Evolutionary conservation across 306 rosid genomes (phyloP).

Genomic region (Trichosanthes cucumerina): DNA sequence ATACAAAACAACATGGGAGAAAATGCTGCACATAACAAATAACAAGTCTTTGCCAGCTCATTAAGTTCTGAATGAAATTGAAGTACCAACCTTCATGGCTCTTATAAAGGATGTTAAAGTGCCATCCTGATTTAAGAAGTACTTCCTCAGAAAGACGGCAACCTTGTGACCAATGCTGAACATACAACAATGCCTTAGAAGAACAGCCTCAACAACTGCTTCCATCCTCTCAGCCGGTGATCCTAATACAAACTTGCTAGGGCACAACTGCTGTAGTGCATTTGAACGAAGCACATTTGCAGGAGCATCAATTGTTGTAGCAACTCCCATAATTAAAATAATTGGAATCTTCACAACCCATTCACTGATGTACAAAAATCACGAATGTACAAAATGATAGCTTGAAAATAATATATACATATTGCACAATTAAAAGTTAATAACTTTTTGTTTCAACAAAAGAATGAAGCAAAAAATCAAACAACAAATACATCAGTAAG

Average conservation of each 20-base stretch:
- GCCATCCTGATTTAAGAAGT: constrained; percentile 88
- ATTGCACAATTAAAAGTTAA: constrained; percentile 4
- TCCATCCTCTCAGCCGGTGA: constrained; percentile 83
- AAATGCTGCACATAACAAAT: constrained; percentile 3
- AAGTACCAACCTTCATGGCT: constrained; percentile 74
- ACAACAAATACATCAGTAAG: background rate
- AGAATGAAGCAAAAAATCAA: constrained; percentile 11
- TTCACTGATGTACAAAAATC: constrained; percentile 45
- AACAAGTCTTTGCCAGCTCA: background rate
- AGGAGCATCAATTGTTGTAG: constrained; percentile 70
- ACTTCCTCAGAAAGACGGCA: constrained; percentile 64
- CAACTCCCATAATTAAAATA: constrained; percentile 77
- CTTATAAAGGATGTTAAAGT: constrained; percentile 73
- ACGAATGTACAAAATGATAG: constrained; percentile 11
- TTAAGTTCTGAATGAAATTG: constrained; percentile 3
- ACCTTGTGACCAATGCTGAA: constrained; percentile 73
- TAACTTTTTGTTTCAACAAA: background rate
- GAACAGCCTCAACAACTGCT: constrained; percentile 80
- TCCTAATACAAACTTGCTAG: constrained; percentile 51
- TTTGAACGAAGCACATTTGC: constrained; percentile 52
- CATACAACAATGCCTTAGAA: constrained; percentile 50
- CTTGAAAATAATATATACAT: constrained; percentile 7
- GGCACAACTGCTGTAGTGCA: constrained; percentile 59
- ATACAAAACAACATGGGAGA: background rate
- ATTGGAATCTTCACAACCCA: constrained; percentile 79